A percentile compares a stretch with the other conserved stretches of the same genome.
phyloP scores from a whole-genome alignment of 331 rosid species.

The Spiraea crenata region DNA sequence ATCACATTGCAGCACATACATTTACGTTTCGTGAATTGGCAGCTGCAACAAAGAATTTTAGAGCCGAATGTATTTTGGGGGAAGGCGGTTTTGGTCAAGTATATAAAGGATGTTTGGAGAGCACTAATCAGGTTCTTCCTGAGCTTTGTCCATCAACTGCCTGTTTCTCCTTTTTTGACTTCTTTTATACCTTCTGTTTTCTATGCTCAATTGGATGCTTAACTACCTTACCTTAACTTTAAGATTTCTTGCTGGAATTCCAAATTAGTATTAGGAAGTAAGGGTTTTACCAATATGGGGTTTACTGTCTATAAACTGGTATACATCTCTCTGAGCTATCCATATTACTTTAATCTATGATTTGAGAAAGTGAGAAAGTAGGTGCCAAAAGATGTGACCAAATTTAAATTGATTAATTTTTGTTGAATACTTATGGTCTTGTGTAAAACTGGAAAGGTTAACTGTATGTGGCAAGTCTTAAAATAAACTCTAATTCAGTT shows the following conservation, averaged over 20 bases:
- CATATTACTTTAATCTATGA: neutral
- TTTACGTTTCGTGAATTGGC: slow-evolving; percentile 45
- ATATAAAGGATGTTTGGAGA: slow-evolving; percentile 41
- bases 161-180: neutral
- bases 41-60: slow-evolving; percentile 38
- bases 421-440: neutral
- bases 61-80: slow-evolving; percentile 41
- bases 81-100: slow-evolving; percentile 50
- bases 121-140: slow-evolving; percentile 32
- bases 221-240: neutral
- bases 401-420: neutral
- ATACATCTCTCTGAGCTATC: neutral
- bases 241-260: neutral
- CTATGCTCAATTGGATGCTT: neutral
- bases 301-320: neutral
- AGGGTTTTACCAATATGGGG: neutral
- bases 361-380: neutral
- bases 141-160: neutral
- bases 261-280: neutral
- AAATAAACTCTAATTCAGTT: neutral
- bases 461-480: neutral
- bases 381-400: neutral
- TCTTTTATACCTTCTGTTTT: neutral
- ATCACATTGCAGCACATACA: slow-evolving; percentile 45
- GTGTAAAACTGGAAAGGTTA: neutral